These are phyloP conservation scores for Rhodotorula kratochvilovae DNA, from an alignment of 768 basidiomycete genomes.

Conservation along the genomic window DNA sequence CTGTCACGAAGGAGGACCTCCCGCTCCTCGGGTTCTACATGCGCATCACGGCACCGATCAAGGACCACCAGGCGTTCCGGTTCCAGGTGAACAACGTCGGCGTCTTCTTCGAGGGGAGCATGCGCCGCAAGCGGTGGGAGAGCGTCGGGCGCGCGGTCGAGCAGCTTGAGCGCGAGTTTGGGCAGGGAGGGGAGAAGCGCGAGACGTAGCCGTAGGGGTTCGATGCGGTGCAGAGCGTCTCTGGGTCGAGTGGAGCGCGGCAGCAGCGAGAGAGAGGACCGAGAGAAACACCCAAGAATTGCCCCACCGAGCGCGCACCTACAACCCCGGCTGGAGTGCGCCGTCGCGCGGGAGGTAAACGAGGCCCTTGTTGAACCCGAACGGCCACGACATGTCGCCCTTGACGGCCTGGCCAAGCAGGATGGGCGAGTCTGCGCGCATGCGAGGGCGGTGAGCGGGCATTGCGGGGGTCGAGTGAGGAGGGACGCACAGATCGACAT, in stretches of 20 bases:
- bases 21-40: conserved; percentile 5
- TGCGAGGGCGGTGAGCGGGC: not conserved
- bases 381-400: not conserved
- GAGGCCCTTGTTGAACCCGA: conserved; percentile 19
- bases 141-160: not conserved
- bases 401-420: conserved; percentile 12
- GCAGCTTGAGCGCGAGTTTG: not conserved
- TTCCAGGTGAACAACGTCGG: not conserved
- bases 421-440: conserved; percentile 13
- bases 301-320: not conserved
- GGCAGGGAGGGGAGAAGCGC: not conserved
- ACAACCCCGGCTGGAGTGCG: not conserved
- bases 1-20: not conserved
- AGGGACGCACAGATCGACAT: conserved; percentile 12
- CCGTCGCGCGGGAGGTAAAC: not conserved
- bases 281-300: too few relatives aligned
- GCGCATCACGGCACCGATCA: not conserved
- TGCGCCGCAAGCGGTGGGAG: not conserved
- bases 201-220: not conserved
- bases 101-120: not conserved
- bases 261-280: too few relatives aligned
- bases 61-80: not conserved
- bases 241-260: too few relatives aligned
- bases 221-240: not conserved
- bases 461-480: not conserved